Conservation (phyloP, 305 asterid species). For the Fraxinus platypoda region DNA sequence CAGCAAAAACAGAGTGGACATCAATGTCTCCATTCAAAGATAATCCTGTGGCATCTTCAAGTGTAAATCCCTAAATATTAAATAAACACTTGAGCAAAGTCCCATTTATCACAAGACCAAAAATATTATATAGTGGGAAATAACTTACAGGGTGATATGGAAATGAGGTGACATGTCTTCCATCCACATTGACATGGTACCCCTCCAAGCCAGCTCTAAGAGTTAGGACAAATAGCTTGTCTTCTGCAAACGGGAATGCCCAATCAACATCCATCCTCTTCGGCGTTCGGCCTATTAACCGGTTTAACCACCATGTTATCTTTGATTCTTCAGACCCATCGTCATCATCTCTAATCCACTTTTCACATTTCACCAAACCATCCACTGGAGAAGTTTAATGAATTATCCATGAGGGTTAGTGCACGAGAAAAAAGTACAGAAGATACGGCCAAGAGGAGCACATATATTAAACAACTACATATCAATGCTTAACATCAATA, state of each 20-base stretch:
- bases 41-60: constrained; percentile 88
- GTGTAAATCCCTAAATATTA: constrained; percentile 57
- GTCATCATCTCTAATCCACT: constrained; percentile 70
- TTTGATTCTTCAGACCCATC: constrained; percentile 59
- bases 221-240: constrained; percentile 68
- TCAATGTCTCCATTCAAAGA: constrained; percentile 65
- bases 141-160: constrained; percentile 74
- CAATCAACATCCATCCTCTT: constrained; percentile 65
- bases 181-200: constrained; percentile 72
- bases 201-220: constrained; percentile 87
- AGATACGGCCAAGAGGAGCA: background rate
- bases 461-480: background rate
- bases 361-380: constrained; percentile 66
- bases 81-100: constrained; percentile 19
- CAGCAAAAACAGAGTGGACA: constrained; percentile 68
- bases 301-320: constrained; percentile 71
- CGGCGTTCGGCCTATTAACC: constrained; percentile 58
- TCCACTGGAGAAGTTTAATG: constrained; percentile 54
- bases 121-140: constrained; percentile 9
- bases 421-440: constrained; percentile 9
- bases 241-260: constrained; percentile 78
- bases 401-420: background rate
- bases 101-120: background rate
- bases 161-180: constrained; percentile 77
- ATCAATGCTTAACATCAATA: background rate